Evolutionary conservation across 2,329 filamentous ascomycete genomes (phyloP).

Genomic region (Fusarium robinianum): DNA sequence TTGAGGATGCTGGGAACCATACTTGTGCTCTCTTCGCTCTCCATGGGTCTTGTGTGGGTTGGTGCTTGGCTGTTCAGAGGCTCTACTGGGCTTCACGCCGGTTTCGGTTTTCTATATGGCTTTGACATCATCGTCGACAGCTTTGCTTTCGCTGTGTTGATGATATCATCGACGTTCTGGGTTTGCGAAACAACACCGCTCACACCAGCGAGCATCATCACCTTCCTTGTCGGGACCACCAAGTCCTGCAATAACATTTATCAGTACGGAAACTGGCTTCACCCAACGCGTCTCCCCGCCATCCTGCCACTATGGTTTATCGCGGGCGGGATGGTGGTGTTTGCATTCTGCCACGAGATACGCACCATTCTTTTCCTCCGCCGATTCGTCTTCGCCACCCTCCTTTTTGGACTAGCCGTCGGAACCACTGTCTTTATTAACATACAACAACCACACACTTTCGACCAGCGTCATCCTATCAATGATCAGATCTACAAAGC

Average conservation of each 20-base stretch:
- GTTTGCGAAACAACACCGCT: conserved; percentile 53
- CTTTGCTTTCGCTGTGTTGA: conserved; percentile 49
- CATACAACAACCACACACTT: conserved; percentile 38
- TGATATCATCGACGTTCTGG: conserved; percentile 52
- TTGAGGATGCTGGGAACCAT: conserved; percentile 52
- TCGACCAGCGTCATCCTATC: conserved; percentile 50
- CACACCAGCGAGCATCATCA: conserved; percentile 48
- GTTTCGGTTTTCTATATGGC: conserved; percentile 51
- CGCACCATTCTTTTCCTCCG: conserved; percentile 49
- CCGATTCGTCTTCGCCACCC: conserved; percentile 46
- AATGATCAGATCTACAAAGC: conserved; percentile 55
- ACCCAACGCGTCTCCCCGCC: conserved; percentile 43
- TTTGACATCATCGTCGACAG: conserved; percentile 57
- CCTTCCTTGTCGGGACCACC: conserved; percentile 48
- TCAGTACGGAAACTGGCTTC: conserved; percentile 51
- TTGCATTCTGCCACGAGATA: conserved; percentile 50
- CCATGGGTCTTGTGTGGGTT: conserved; percentile 45
- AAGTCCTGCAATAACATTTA: conserved; percentile 44
- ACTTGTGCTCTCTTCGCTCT: conserved; percentile 47
- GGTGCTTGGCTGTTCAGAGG: conserved; percentile 38
- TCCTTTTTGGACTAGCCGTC: conserved; percentile 46
- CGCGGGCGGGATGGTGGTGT: conserved; percentile 47
- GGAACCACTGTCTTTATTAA: conserved; percentile 45
- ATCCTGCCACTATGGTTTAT: conserved; percentile 47
- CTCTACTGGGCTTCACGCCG: conserved; percentile 29